These are phyloP conservation scores for Neurospora sp. DNA, from an alignment of 2,329 filamentous ascomycete genomes.

Conservation along the genomic window DNA sequence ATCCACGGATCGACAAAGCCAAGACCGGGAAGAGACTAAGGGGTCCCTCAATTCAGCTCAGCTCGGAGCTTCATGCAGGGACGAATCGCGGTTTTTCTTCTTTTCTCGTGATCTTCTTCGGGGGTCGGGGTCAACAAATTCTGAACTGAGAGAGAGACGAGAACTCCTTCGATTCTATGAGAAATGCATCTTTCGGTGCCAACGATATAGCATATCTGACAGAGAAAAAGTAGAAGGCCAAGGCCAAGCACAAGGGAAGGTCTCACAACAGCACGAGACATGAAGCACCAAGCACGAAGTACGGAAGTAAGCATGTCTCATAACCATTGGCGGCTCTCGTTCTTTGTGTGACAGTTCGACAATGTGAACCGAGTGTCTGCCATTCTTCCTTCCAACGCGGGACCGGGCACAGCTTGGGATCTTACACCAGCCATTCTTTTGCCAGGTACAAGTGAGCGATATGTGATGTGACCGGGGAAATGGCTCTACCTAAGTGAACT, in stretches of 20 bases:
- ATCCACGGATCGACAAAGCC: neutral
- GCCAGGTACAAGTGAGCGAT: neutral
- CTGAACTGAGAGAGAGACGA: neutral
- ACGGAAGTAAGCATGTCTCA: neutral
- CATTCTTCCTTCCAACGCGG: neutral
- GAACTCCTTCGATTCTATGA: neutral
- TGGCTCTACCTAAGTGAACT: neutral
- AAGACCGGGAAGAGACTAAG: neutral
- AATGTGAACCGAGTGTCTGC: neutral
- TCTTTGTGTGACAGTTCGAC: neutral
- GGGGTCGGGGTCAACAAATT: neutral
- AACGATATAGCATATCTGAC: neutral
- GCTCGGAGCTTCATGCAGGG: neutral
- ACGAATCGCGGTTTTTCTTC: neutral
- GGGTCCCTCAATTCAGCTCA: neutral
- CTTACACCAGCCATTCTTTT: neutral
- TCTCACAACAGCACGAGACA: neutral
- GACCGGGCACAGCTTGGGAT: neutral
- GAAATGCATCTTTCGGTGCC: neutral
- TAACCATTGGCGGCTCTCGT: neutral
- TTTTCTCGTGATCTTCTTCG: neutral
- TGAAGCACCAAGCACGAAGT: neutral
- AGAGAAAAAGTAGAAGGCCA: neutral
- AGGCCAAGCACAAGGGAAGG: neutral
- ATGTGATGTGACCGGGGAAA: neutral